Evolutionary conservation across 177 flowering plant species (phyloP), one percentile per base, ranked within the genome.

Genomic region (Tripterygium wilfordii): DNA sequence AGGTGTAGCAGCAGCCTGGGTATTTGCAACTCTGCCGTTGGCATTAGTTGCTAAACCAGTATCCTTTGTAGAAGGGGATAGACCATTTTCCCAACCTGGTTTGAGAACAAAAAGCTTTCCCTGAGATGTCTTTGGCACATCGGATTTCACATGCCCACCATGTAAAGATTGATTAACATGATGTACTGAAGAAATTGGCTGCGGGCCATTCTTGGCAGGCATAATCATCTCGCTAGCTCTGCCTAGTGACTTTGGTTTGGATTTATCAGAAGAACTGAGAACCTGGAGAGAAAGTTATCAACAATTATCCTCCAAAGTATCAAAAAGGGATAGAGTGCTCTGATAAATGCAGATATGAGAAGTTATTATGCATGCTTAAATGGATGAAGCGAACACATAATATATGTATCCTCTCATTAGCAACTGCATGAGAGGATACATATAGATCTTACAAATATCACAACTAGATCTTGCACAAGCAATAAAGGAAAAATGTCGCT

Each of bases 81-180:
- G 67, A 43, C 80, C 82, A 63, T 79, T 88, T 56, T 85, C 98
- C 56, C 86, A 54, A 4, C 51, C 66, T 15, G 85, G 67, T 65
- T 84, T 84, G 39, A 88, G 91, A 50, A 85, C 80, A 40, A 67
- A 65, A 51, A 84, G 76, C 63, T 89, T 89, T 38, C 83, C 83
- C 56, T 69, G 83, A 54, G 80, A 59, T 27, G 72, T 43, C 67
- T 71, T 86, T 46, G 72, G 55, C 48, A 58, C 29, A 55, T 86
- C 95, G 42, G 74, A 23, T 51, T 67, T 75, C 22, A 45, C 58
- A 33, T 58, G 44, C 16, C 68, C 70, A 45, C 67, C 73, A 44
- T 73, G 82, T 55, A 48, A 43, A 54, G 78, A 48, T 16, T 76
- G 85, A 57, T 62, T 74, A 32, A 54, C 57, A 60, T 52, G 56